Base-by-base conservation (phyloP, 805 yeast genomes). In the Maudiozyma saulgeensis region DNA sequence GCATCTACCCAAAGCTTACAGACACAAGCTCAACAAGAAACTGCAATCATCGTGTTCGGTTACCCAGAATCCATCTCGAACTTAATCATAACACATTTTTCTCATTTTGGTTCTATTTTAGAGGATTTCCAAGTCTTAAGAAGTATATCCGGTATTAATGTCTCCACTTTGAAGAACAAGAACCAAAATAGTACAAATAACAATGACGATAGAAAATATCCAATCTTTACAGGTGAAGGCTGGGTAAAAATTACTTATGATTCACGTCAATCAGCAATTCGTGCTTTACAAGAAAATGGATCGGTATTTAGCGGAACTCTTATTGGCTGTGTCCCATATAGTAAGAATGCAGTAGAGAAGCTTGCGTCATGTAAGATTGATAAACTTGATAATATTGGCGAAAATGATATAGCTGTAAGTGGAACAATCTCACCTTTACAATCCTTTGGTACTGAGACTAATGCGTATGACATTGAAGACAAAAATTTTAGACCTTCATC, bases 231-330 rank as follows among this genome's bases (percentile, higher is more conserved):
- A 12, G 98, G 98, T 1, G 77, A 80, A 43, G 81, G 87, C 39
- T 91, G 98, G 98, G 81, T 90, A n/a, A 86, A 89, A 61, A 63
- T 91, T 48, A 90, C 97, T 3, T 93, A 80, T 64, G 84, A 81
- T 50, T 82, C 81, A 51, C 78, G 84, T 7, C 71, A 82, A 1
- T 76, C 90, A 9, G 96, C 96, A 2, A 65, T 79, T 16, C 80
- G 95, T 49, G 96, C 99, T 0, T 69, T 90, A 42, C 81, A 85
- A 54, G 96, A 89, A 60, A 86, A 87, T 61, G 95, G 96, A 4
- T 65, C 74, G 12, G 75, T 81, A 6, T 78, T 83, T 58, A 84
- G 82, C 48, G 91, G 87, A 1, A 71, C 75, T 25, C 58, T 77
- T 64, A 65, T 82, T 62, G 80, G 95, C 61, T 66, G 95, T 76